phyloP scores from a whole-genome alignment of 2,329 filamentous ascomycete genomes.

The Cordyceps farinosa region DNA sequence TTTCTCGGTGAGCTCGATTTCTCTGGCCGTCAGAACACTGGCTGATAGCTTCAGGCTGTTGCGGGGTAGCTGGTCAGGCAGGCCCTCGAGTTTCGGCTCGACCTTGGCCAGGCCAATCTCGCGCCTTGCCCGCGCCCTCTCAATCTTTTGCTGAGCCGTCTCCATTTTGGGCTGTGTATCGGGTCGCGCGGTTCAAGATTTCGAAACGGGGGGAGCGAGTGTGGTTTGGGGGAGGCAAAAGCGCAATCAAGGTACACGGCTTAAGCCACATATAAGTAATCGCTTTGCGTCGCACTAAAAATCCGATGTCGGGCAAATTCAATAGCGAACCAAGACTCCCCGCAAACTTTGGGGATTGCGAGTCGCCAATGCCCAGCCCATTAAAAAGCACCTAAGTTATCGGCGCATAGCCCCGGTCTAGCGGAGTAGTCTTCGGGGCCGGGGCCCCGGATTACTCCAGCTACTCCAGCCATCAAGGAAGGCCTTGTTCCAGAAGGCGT shows the following conservation, averaged over 20 bases:
- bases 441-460: conserved; percentile 9
- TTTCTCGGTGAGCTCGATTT: conserved; percentile 29
- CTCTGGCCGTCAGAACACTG: conserved; percentile 24
- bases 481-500: no score
- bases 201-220: background rate
- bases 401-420: background rate
- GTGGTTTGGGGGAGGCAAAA: background rate
- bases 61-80: conserved; percentile 20
- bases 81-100: conserved; percentile 19
- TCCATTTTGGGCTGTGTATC: background rate
- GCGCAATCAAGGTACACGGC: background rate
- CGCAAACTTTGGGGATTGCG: background rate
- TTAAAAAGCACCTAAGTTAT: background rate
- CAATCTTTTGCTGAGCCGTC: conserved; percentile 15
- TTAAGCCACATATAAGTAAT: background rate
- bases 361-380: background rate
- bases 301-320: conserved; percentile 8
- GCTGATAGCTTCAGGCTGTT: conserved; percentile 25
- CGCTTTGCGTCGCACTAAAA: background rate
- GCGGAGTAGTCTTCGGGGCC: conserved; percentile 1
- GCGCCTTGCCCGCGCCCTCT: conserved; percentile 17
- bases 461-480: background rate
- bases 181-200: background rate
- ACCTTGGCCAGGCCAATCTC: conserved; percentile 20
- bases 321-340: background rate